Percentiles rank a stretch among this genome's conserved stretches.
Conservation (phyloP, 1,284 basidiomycete genomes). For the Moesziomyces sp. region DNA sequence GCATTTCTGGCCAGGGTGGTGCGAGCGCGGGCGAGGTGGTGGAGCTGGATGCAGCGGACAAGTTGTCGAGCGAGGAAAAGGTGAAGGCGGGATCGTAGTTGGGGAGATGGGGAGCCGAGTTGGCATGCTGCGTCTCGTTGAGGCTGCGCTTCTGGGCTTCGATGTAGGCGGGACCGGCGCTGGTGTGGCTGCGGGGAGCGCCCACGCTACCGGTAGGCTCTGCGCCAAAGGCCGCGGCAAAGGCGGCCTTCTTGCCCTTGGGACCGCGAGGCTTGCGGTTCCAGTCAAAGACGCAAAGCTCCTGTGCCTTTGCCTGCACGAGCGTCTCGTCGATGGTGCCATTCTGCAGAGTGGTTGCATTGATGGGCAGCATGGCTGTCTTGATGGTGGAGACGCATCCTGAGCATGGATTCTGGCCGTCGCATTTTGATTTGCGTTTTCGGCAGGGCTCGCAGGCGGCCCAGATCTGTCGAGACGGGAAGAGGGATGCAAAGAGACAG, state of each 20-base stretch:
- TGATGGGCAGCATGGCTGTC: slow-evolving; percentile 38
- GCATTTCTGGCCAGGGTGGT: slow-evolving; percentile 4
- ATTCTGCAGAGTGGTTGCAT: slow-evolving; percentile 26
- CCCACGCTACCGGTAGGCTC: slow-evolving; percentile 24
- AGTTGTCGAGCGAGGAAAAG: slow-evolving; percentile 9
- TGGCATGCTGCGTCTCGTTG: slow-evolving; percentile 9
- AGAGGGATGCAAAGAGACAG: not conserved
- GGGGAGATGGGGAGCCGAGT: not conserved
- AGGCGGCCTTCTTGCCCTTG: slow-evolving; percentile 52
- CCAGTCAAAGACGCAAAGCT: slow-evolving; percentile 57
- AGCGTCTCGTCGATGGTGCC: slow-evolving; percentile 27
- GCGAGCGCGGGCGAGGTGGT: slow-evolving; percentile 3
- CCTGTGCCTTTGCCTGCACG: slow-evolving; percentile 34
- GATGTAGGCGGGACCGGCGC: slow-evolving; percentile 47
- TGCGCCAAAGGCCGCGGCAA: slow-evolving; percentile 35
- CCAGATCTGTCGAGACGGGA: slow-evolving; percentile 41
- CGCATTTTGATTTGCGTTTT: slow-evolving; percentile 56
- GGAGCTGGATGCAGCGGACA: slow-evolving; percentile 4
- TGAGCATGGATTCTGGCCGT: slow-evolving; percentile 52
- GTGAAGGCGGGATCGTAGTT: slow-evolving; percentile 16
- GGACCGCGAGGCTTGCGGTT: slow-evolving; percentile 57
- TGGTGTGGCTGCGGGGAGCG: slow-evolving; percentile 40
- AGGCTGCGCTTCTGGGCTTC: slow-evolving; percentile 40
- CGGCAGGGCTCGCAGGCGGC: slow-evolving; percentile 57
- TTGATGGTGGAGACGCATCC: slow-evolving; percentile 51